Evolutionary conservation across 108 stramenopile species (phyloP).

Genomic region (Pseudonitzschia multistriata): DNA sequence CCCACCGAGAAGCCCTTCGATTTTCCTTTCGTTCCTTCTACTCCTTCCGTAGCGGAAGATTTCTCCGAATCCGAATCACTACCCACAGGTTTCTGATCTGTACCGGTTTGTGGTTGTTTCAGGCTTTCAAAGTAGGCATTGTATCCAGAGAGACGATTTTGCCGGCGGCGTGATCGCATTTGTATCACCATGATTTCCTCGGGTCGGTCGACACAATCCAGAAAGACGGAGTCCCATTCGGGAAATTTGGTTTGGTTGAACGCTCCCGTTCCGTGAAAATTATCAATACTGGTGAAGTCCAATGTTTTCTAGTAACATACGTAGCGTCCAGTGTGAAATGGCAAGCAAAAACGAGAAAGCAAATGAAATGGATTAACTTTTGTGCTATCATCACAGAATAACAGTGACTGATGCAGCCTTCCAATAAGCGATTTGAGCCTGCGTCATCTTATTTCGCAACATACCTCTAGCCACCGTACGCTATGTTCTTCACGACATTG

Average conservation of each 20-base stretch:
- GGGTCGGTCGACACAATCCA: constrained; percentile 54
- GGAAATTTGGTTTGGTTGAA: constrained; percentile 61
- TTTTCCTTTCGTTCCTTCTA: neutral
- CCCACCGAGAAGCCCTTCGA: neutral
- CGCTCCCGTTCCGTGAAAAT: constrained; percentile 80
- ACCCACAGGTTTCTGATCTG: neutral
- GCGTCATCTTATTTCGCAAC: neutral
- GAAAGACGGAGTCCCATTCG: constrained; percentile 65
- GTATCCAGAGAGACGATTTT: constrained; percentile 12
- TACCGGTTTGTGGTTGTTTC: neutral
- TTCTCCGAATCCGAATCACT: neutral
- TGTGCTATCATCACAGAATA: too few relatives aligned
- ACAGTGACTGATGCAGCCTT: neutral
- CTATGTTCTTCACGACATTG: constrained; percentile 75
- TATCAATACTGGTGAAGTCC: constrained; percentile 49
- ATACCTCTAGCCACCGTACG: constrained; percentile 56
- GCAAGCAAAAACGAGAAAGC: neutral
- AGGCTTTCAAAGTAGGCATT: constrained; percentile 11
- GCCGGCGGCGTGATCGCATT: constrained; percentile 21
- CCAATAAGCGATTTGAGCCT: neutral
- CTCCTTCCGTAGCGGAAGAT: too few relatives aligned
- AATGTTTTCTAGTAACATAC: constrained; percentile 25
- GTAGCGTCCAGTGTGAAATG: neutral
- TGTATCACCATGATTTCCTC: constrained; percentile 43
- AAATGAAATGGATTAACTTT: neutral